Evolutionary conservation across 148 eudicot genomes (phyloP).

Genomic region (Chenopodium suecicum): DNA sequence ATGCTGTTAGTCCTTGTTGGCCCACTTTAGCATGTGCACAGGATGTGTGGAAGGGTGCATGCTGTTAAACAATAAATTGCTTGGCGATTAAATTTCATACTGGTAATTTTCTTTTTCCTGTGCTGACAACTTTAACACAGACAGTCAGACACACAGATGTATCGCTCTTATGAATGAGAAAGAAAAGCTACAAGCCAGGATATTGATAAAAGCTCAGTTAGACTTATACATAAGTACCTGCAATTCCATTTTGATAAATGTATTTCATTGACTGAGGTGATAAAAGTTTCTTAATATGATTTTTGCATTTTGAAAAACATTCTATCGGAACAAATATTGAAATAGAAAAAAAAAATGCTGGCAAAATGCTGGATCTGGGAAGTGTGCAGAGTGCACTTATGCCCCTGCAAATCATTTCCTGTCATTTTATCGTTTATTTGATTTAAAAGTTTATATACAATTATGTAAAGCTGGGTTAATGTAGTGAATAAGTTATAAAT

Average conservation of each 20-base stretch:
- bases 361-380: not conserved
- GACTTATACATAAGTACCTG: not conserved
- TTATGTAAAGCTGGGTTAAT: not conserved
- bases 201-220: not conserved
- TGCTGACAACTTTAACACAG: not conserved
- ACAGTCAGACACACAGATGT: not conserved
- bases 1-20: not conserved
- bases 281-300: not conserved
- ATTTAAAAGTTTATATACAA: not conserved
- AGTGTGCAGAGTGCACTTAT: not conserved
- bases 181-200: not conserved
- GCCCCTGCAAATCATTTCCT: not conserved
- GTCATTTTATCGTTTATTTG: not conserved
- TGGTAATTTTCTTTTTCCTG: not conserved
- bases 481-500: no score
- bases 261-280: not conserved
- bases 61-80: not conserved
- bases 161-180: not conserved
- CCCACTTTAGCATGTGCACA: not conserved
- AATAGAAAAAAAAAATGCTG: not conserved
- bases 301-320: not conserved
- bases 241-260: not conserved
- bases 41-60: not conserved
- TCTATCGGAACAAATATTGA: not conserved
- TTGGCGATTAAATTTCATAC: no score